Evolutionary conservation across 2,329 filamentous ascomycete species (phyloP), one percentile per base, ranked within the genome.

Genomic region (Cadophora malorum): DNA sequence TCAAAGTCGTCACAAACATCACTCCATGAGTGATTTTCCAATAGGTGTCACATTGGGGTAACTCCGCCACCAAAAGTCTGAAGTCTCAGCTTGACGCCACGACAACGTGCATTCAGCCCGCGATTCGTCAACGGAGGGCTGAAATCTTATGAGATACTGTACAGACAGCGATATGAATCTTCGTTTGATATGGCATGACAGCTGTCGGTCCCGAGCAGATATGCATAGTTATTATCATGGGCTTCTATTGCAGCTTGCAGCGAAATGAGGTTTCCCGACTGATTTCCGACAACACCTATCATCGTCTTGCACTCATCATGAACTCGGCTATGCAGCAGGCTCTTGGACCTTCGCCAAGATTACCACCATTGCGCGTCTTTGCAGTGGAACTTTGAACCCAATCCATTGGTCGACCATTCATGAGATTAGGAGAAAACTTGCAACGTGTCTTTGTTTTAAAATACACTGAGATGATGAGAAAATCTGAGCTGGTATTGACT

Each of bases 41-140:
- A 8, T n/a, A 25, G 52, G 28, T 55, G 25, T 33, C 52, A 55
- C 52, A 25, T 9, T 55, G 52, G 52, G 52, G 28, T n/a, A 19
- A 53, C 14, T 14, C 49, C 50, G 50, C 50, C 50, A 53, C 16
- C 7, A 53, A 16, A 49, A 21, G 19, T n/a, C 19, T 49, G 19
- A 35, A 35, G 33, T 59, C n/a, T 45, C 56, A 59, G 56, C 56
- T 59, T 35, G 35, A 59, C 56, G 56, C 56, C 56, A 59, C 56
- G 35, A 45, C n/a, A 41, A 3, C n/a, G 1, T 23, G 31, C 28
- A n/a, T 21, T 38, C 55, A 58, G 31, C 31, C 31, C 55, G 9
- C 33, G 55, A 58, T 58, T 58, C 55, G 55, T 38, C 55, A 38
- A 35, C 55, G 12, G 19, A 28, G 56, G 33, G 21, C 35, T 41